phyloP scores from a whole-genome alignment of 192 early-diverging fungal species.

The Radiomyces spectabilis region DNA sequence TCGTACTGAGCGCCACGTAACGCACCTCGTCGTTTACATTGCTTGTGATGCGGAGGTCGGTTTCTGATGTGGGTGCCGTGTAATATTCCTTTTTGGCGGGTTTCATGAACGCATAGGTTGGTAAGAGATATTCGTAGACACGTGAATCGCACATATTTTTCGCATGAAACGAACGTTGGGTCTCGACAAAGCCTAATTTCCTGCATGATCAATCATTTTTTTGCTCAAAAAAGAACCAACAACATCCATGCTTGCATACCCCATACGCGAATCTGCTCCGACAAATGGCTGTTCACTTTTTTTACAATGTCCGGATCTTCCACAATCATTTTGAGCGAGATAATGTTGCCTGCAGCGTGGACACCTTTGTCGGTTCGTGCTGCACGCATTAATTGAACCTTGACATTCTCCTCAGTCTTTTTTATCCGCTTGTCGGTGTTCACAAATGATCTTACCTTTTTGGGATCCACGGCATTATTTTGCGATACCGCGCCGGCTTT shows the following conservation, averaged over 20 bases:
- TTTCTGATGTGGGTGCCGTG: slow-evolving; percentile 15
- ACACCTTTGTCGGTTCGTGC: slow-evolving; percentile 99
- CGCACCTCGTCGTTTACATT: slow-evolving; percentile 1
- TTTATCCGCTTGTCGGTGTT: not conserved
- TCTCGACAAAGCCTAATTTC: slow-evolving; percentile 53
- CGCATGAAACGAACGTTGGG: slow-evolving; percentile 75
- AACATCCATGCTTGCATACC: slow-evolving; percentile 27
- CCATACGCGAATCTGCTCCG: slow-evolving; percentile 86
- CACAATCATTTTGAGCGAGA: slow-evolving; percentile 86
- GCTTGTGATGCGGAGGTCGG: slow-evolving; percentile 13
- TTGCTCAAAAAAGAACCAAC: not conserved
- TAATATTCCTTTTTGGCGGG: slow-evolving; percentile 27
- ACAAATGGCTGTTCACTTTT: slow-evolving; percentile 77
- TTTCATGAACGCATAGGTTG: slow-evolving; percentile 77
- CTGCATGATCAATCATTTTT: slow-evolving; percentile 2
- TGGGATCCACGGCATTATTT: slow-evolving; percentile 79
- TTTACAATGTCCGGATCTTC: slow-evolving; percentile 64
- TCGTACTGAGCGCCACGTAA: slow-evolving; percentile 25
- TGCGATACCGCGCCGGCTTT: slow-evolving; percentile 74
- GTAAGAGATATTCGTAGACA: slow-evolving; percentile 94
- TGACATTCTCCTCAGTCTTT: not conserved
- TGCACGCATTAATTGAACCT: slow-evolving; percentile 81
- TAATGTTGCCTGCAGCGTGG: slow-evolving; percentile 93
- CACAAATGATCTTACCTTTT: slow-evolving; percentile 38
- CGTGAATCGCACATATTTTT: slow-evolving; percentile 90